Base-by-base conservation (phyloP, 768 basidiomycete species). In the Leucogyrophana mollusca region DNA sequence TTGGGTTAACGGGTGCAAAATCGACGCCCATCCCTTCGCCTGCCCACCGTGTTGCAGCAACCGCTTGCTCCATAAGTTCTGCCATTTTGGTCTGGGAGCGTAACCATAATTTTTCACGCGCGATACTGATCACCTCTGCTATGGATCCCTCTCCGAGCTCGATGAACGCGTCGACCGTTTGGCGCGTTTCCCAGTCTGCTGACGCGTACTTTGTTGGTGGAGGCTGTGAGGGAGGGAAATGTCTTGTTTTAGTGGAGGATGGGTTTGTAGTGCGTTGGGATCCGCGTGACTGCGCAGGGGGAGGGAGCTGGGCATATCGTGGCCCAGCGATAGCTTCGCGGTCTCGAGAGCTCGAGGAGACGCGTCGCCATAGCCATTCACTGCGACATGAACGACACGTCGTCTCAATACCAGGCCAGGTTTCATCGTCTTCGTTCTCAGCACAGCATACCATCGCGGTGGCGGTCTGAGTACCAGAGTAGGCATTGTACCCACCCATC, bases 41-140 rank as follows among this genome's bases (percentile, higher is more conserved):
- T 33, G 69, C 65, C 52, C 70, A 79, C 32, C 72, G 66, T 9
- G 73, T 66, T 36, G 87, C 81, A 20, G 85, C 85, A 7, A 87
- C 62, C 3, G 84, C 83, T 51, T 87, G 85, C 51, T 73, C 71
- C 62, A 87, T 76, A 58, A 88, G 73, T 46, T 85, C 83, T 2
- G 72, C 69, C 49, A 88, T 72, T 51, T 82, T 82, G 0, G 88
- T 90, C 57, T 79, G 61, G 33, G 67, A 73, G 30, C 80, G 69
- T 39, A 90, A 60, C 88, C 88, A 90, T 45, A 74, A 70, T 61
- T 87, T 85, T 62, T 90, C 88, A 50, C 79, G 72, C 13, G 83
- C 83, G 22, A 85, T 62, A 23, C 59, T 59, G 25, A 88, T 59
- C 17, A 89, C 81, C 37, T 86, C 82, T 35, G 59, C 54, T 48